Evolutionary conservation across 345 rosid species (phyloP).

Genomic region (Eutrema japonicum): DNA sequence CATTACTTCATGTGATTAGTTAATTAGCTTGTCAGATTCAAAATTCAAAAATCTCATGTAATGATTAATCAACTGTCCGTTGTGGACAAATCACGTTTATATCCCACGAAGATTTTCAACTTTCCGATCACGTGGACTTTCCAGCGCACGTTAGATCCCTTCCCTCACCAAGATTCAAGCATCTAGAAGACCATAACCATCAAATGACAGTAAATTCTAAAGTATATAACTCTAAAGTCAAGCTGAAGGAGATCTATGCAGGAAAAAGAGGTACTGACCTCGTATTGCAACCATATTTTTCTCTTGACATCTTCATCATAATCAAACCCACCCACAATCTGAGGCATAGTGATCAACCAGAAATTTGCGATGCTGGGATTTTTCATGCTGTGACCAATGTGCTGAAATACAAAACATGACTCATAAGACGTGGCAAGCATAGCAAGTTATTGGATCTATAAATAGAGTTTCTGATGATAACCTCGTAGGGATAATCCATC

Average conservation of each 20-base stretch:
- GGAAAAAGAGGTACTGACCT: slow-evolving; percentile 50
- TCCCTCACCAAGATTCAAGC: slow-evolving; percentile 30
- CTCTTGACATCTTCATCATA: slow-evolving; percentile 83
- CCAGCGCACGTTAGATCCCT: slow-evolving; percentile 43
- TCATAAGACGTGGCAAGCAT: slow-evolving; percentile 7
- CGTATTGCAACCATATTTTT: slow-evolving; percentile 93
- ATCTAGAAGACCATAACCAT: slow-evolving; percentile 27
- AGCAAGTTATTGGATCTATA: slow-evolving; percentile 19
- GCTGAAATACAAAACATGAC: slow-evolving; percentile 57
- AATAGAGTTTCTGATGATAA: slow-evolving; percentile 28
- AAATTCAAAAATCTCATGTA: slow-evolving; percentile 29
- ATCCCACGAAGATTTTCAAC: slow-evolving; percentile 36
- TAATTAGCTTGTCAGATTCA: too few species aligned
- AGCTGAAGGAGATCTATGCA: slow-evolving; percentile 15
- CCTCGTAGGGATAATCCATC: slow-evolving; percentile 98
- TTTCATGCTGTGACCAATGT: slow-evolving; percentile 91
- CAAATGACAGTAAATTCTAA: slow-evolving; percentile 18
- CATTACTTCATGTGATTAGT: background rate
- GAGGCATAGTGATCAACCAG: slow-evolving; percentile 92
- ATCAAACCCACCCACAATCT: slow-evolving; percentile 77
- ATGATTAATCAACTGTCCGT: slow-evolving; percentile 15
- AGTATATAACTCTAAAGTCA: slow-evolving; percentile 10
- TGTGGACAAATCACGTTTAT: slow-evolving; percentile 36
- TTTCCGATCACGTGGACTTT: slow-evolving; percentile 35
- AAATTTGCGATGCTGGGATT: slow-evolving; percentile 96